Evolutionary conservation across 2,329 filamentous ascomycete species (phyloP).

Genomic region (Geosmithia morbida): DNA sequence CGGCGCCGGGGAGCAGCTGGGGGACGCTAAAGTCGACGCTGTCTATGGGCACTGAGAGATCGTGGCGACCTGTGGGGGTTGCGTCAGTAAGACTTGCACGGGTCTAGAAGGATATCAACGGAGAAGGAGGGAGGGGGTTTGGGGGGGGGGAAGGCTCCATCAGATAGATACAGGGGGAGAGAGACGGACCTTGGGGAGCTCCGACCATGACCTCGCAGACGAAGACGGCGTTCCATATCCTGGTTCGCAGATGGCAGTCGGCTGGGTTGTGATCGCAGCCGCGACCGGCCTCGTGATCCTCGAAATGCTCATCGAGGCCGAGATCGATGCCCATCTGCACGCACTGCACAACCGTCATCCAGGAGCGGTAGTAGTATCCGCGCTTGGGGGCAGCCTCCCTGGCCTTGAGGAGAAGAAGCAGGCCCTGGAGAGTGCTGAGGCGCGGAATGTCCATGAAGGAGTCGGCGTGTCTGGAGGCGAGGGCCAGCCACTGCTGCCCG

Average conservation of each 20-base stretch:
- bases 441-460: slow-evolving; percentile 88
- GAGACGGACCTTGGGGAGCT: slow-evolving; percentile 62
- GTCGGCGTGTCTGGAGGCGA: slow-evolving; percentile 79
- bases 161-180: not conserved
- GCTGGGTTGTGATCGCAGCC: slow-evolving; percentile 52
- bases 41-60: slow-evolving; percentile 61
- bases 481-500: slow-evolving; percentile 82
- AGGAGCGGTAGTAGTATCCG: slow-evolving; percentile 93
- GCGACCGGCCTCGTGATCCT: slow-evolving; percentile 59
- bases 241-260: slow-evolving; percentile 73
- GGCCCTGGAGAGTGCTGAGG: slow-evolving; percentile 79
- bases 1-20: slow-evolving; percentile 47
- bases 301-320: slow-evolving; percentile 74
- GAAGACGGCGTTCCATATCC: slow-evolving; percentile 83
- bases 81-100: not conserved
- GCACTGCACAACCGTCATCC: slow-evolving; percentile 89
- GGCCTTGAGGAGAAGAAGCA: slow-evolving; percentile 79
- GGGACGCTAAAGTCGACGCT: slow-evolving; percentile 62
- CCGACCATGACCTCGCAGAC: slow-evolving; percentile 86
- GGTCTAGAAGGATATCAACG: not conserved
- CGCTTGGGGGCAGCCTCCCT: slow-evolving; percentile 83
- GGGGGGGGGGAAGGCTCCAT: not conserved
- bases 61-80: slow-evolving; percentile 49
- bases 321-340: slow-evolving; percentile 89
- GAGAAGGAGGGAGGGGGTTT: not conserved